phyloP scores from a whole-genome alignment of 768 basidiomycete species.

The Boletus coccyginus region DNA sequence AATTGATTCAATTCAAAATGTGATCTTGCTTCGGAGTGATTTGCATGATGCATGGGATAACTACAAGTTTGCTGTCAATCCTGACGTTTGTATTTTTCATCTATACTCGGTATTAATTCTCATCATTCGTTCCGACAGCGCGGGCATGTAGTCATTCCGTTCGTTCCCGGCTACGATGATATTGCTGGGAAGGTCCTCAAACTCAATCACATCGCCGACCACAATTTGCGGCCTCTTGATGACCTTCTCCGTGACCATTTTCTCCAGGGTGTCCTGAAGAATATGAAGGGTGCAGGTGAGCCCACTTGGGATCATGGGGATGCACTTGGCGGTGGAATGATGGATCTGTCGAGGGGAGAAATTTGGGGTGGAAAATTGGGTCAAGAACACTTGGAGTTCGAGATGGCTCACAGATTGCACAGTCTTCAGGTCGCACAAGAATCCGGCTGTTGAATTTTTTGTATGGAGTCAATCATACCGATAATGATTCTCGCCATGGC shows the following conservation, averaged over 20 bases:
- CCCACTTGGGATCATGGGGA: conserved; percentile 20
- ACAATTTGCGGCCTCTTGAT: conserved; percentile 31
- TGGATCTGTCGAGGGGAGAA: background rate
- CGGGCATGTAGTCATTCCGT: background rate
- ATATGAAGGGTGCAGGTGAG: conserved; percentile 35
- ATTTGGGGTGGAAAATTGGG: background rate
- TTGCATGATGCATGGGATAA: conserved; percentile 25
- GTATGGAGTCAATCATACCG: background rate
- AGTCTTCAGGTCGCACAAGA: background rate
- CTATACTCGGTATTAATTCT: background rate
- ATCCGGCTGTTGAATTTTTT: background rate
- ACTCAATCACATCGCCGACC: conserved; percentile 31
- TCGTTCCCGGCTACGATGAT: background rate
- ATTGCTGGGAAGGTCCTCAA: background rate
- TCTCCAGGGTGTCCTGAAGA: conserved; percentile 31
- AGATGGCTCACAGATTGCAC: background rate
- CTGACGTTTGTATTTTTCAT: conserved; percentile 18
- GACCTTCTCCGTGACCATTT: conserved; percentile 34
- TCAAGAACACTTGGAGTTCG: background rate
- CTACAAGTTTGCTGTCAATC: conserved; percentile 27
- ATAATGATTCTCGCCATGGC: too few species aligned
- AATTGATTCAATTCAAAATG: conserved; percentile 27
- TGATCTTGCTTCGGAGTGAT: conserved; percentile 27
- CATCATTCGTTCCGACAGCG: background rate
- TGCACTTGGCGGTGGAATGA: background rate